phyloP scores from a whole-genome alignment of 768 basidiomycete species.

The Mycena floridula region DNA sequence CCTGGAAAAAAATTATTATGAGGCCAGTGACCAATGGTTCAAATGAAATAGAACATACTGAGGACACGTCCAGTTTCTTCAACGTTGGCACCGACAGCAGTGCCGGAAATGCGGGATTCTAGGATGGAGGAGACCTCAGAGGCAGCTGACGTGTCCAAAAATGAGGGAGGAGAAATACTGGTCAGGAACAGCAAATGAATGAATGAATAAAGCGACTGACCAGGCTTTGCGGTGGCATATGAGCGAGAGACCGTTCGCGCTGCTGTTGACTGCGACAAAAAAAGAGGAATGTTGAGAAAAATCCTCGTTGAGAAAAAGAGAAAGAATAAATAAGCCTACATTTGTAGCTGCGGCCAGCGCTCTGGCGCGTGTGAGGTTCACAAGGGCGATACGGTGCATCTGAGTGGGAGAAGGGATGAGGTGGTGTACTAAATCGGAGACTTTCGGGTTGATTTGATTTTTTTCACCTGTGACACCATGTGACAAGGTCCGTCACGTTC shows the following conservation, averaged over 20 bases:
- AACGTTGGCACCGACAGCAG: conserved; percentile 86
- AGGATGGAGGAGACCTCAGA: conserved; percentile 99
- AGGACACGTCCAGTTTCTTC: conserved; percentile 99
- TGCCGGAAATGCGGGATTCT: conserved; percentile 95
- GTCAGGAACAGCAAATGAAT: conserved; percentile 12
- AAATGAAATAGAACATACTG: conserved; percentile 51
- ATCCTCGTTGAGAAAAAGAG: conserved; percentile 16
- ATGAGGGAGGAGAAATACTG: conserved; percentile 7
- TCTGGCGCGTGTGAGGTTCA: conserved; percentile 77
- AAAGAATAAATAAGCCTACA: conserved; percentile 31
- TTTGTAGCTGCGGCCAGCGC: conserved; percentile 61
- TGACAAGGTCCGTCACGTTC: background rate
- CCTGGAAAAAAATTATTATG: conserved; percentile 39
- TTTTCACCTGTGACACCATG: background rate
- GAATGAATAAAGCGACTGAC: conserved; percentile 41
- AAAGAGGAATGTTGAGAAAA: conserved; percentile 12
- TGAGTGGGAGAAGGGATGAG: conserved; percentile 40
- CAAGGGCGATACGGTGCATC: conserved; percentile 83
- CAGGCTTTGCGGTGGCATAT: conserved; percentile 98
- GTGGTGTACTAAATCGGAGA: conserved; percentile 9
- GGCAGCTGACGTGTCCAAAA: conserved; percentile 63
- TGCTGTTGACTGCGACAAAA: conserved; percentile 27
- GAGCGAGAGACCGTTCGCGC: conserved; percentile 59
- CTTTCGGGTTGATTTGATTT: background rate
- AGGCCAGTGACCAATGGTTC: background rate